Conservation (phyloP, 129 eudicot species). For the Solidago caesia region DNA sequence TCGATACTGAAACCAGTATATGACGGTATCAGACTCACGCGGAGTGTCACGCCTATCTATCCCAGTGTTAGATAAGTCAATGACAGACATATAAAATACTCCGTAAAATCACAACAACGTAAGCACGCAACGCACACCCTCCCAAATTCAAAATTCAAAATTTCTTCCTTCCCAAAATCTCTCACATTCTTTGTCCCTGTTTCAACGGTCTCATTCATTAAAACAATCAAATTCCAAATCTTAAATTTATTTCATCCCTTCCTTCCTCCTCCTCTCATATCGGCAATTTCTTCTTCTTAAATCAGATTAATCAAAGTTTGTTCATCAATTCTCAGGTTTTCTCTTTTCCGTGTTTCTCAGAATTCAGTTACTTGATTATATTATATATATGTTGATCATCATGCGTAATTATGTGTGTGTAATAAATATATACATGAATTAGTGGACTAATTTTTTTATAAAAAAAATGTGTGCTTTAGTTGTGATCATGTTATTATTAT, state of each 20-base stretch:
- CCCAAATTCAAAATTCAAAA: constrained; percentile 44
- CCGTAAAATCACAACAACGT: neutral
- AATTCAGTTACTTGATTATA: neutral
- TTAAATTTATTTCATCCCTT: too few relatives aligned
- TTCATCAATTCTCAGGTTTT: neutral
- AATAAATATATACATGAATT: too few relatives aligned
- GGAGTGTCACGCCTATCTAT: too few relatives aligned
- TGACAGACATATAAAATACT: neutral
- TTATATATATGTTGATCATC: too few relatives aligned
- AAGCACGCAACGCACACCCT: neutral
- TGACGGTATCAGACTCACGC: too few relatives aligned
- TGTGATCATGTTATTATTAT: too few relatives aligned
- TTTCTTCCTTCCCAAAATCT: constrained; percentile 5
- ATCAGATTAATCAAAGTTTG: neutral
- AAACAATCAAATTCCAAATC: neutral
- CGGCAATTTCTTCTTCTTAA: neutral
- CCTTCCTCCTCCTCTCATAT: too few relatives aligned
- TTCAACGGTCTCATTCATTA: constrained; percentile 40
- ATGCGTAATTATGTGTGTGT: too few relatives aligned
- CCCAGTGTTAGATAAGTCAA: neutral
- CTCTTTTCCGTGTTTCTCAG: too few relatives aligned
- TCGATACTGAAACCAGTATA: too few relatives aligned
- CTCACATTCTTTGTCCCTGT: neutral
- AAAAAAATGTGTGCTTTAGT: too few relatives aligned
- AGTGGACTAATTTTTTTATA: too few relatives aligned